A percentile compares a stretch with the other conserved stretches of the same genome.
Conservation (phyloP, 225 moss, liverwort and hornwort genomes). For the Anthoceros angustus region DNA sequence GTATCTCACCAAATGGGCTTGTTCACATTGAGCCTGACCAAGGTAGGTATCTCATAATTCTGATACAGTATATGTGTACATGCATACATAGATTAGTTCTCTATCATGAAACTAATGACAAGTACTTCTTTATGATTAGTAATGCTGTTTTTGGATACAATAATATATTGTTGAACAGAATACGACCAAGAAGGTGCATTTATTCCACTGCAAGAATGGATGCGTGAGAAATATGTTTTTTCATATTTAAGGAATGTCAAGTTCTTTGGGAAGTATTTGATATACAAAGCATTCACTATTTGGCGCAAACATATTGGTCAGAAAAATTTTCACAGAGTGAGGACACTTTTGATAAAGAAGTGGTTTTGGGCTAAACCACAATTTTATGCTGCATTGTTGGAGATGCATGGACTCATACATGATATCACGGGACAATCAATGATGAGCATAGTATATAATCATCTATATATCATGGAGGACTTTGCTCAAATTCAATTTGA, state of each 20-base stretch:
- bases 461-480: conserved; percentile 56
- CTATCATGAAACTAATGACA: too few species aligned
- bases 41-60: conserved; percentile 23
- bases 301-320: conserved; percentile 74
- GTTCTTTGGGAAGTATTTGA: conserved; percentile 51
- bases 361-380: conserved; percentile 68
- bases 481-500: conserved; percentile 44
- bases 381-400: conserved; percentile 50
- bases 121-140: too few species aligned
- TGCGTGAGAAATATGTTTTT: conserved; percentile 56
- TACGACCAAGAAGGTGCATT: conserved; percentile 37
- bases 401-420: conserved; percentile 32
- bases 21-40: conserved; percentile 51
- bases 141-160: conserved; percentile 1
- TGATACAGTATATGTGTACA: conserved; percentile 9
- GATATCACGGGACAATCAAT: conserved; percentile 46
- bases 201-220: conserved; percentile 61
- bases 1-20: conserved; percentile 48
- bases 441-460: conserved; percentile 43
- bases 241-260: conserved; percentile 32
- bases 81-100: conserved; percentile 18
- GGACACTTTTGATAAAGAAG: conserved; percentile 34
- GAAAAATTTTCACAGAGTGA: conserved; percentile 45
- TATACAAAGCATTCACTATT: conserved; percentile 52
- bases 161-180: conserved; percentile 16